A percentile compares a stretch with the other conserved stretches of the same genome.
Conservation (phyloP, 1,139 yeast species). For the Suhomyces chickasaworum region DNA sequence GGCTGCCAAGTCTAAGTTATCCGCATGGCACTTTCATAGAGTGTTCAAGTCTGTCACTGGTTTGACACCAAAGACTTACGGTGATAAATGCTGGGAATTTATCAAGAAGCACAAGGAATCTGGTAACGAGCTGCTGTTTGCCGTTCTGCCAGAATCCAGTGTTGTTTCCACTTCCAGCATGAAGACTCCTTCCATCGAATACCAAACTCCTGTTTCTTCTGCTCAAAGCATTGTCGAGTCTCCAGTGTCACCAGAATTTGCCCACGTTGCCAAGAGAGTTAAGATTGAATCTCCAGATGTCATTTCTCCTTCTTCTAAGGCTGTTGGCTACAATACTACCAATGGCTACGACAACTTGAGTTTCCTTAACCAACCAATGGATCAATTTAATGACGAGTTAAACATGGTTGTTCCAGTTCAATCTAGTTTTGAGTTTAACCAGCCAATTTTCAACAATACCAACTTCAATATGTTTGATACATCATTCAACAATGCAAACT, state of each 20-base stretch:
- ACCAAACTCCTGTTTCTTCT: constrained; percentile 18
- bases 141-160: constrained; percentile 1
- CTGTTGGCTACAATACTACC: constrained; percentile 7
- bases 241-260: constrained; percentile 19
- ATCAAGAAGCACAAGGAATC: constrained; percentile 37
- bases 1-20: constrained; percentile 78
- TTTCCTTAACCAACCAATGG: background rate
- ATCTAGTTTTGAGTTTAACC: constrained; percentile 19
- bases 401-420: constrained; percentile 16
- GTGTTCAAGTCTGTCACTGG: constrained; percentile 86
- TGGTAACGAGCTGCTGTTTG: constrained; percentile 7
- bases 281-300: constrained; percentile 17
- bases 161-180: background rate
- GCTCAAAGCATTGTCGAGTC: constrained; percentile 10
- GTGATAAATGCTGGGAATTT: constrained; percentile 81
- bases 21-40: constrained; percentile 95
- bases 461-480: constrained; percentile 21
- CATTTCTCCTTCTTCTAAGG: constrained; percentile 13
- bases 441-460: constrained; percentile 15
- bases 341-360: constrained; percentile 3
- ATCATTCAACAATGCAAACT: constrained; percentile 4
- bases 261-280: constrained; percentile 16
- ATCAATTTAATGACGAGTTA: background rate
- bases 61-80: constrained; percentile 84
- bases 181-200: constrained; percentile 12